Base-by-base conservation (phyloP, 2,329 filamentous ascomycete species). In the Amphichorda felina region DNA sequence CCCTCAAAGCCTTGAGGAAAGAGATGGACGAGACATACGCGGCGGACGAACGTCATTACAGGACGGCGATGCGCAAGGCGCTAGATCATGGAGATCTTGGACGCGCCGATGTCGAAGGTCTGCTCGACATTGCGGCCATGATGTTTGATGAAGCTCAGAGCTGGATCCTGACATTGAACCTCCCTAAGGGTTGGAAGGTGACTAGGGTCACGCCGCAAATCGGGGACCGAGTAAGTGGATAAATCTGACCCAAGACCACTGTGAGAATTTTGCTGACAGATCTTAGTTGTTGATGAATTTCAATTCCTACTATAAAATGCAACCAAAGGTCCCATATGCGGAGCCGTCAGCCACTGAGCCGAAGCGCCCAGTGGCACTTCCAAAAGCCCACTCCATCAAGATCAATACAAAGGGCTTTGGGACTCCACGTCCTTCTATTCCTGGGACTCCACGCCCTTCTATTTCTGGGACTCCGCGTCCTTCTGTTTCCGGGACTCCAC, bases 141-240 rank as follows among this genome's bases (percentile, higher is more conserved):
- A 64, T 66, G 59, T 64, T 65, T 42, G 61, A 65, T 38, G 60
- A 63, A 41, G 59, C 61, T 10, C 47, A 51, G 30, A 54, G 53
- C 34, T 66, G 59, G 56, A 50, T 64, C 8, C 35, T 65, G 9
- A 63, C 60, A 2, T 38, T 65, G 13, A 53, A 53, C 38, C 48
- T 61, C 35, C 62, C 62, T 8, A 61, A 61, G 44, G 51, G 47
- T 8, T 65, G 61, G 61, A 59, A 47, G 42, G 53, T 53, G 13
- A 53, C 56, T 41, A 53, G 59, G 39, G 49, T 54, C 5, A 44
- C 47, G 8, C 50, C 54, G 37, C 53, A 56, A 40, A 47, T 56
- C n/a, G 47, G 51, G 8, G 55, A 58, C 36, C 53, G 51, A 40
- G 59, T 59, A 47, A 50, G 57, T 44, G 8, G 6, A 16, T 15